These are phyloP conservation scores for Ophiostoma montium DNA, from an alignment of 2,329 filamentous ascomycete species.

Conservation along the genomic window DNA sequence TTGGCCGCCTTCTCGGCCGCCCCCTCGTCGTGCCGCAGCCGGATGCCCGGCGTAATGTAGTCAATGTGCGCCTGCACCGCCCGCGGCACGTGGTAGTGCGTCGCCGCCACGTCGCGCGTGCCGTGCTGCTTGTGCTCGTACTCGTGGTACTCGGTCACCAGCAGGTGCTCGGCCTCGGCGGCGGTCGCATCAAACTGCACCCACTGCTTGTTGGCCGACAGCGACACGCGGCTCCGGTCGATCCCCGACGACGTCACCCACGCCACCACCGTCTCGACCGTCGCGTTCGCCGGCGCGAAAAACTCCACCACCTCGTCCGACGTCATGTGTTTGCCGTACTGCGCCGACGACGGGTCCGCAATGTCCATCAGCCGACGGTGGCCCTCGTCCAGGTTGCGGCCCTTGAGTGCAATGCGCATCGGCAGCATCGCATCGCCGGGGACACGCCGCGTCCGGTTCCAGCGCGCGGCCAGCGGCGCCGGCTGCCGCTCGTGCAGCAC, in stretches of 20 bases:
- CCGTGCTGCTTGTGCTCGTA: constrained; percentile 14
- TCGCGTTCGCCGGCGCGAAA: constrained; percentile 22
- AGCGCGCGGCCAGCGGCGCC: constrained; percentile 14
- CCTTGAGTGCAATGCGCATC: constrained; percentile 15
- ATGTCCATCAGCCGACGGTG: constrained; percentile 21
- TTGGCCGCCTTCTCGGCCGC: constrained; percentile 4
- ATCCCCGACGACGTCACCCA: constrained; percentile 23
- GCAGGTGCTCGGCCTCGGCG: constrained; percentile 16
- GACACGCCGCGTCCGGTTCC: constrained; percentile 17
- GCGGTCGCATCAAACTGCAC: constrained; percentile 17
- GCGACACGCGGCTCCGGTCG: constrained; percentile 10
- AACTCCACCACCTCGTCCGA: constrained; percentile 23
- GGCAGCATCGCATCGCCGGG: constrained; percentile 14
- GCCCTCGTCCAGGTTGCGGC: constrained; percentile 18
- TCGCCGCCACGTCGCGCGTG: constrained; percentile 13
- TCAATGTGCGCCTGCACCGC: constrained; percentile 34
- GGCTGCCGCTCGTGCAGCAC: constrained; percentile 20
- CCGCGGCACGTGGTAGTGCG: constrained; percentile 29
- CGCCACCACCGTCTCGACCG: constrained; percentile 19
- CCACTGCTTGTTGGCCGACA: constrained; percentile 17
- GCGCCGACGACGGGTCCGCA: constrained; percentile 16
- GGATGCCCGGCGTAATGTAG: constrained; percentile 42
- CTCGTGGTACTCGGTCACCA: constrained; percentile 16
- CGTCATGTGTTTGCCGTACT: constrained; percentile 26
- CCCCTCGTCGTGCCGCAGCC: constrained; percentile 22